A percentile compares a stretch with the other conserved stretches of the same genome.
These are phyloP conservation scores for Candida namnaoensis DNA, from an alignment of 805 yeast genomes.

Conservation along the genomic window DNA sequence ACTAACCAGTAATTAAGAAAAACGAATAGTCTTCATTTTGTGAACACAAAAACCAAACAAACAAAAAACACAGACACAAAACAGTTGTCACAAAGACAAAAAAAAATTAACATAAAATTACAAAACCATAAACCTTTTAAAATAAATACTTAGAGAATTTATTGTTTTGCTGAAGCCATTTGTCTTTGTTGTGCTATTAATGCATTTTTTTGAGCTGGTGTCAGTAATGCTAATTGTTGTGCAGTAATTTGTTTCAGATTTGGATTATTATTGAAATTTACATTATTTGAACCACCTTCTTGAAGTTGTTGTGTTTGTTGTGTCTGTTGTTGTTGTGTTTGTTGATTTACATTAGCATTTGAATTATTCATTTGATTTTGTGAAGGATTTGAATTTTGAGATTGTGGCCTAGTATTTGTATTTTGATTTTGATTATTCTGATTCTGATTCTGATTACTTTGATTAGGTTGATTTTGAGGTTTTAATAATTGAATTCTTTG, in stretches of 20 bases:
- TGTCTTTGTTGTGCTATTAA: conserved; percentile 8
- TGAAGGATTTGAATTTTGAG: background rate
- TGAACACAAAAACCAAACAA: too few relatives aligned
- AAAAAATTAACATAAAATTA: too few relatives aligned
- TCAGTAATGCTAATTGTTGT: conserved; percentile 7
- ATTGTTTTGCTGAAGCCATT: background rate
- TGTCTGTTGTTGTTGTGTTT: conserved; percentile 3
- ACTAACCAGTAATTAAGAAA: too few relatives aligned
- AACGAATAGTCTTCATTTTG: too few relatives aligned
- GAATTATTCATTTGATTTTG: conserved; percentile 1
- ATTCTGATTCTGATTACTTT: conserved; percentile 1
- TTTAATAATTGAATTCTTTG: conserved; percentile 21
- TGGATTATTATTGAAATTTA: background rate
- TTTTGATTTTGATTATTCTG: conserved; percentile 8
- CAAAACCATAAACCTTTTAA: too few relatives aligned
- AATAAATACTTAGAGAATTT: too few relatives aligned
- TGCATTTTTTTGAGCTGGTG: conserved; percentile 4
- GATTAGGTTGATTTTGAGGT: conserved; percentile 11
- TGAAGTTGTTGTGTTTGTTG: conserved; percentile 2
- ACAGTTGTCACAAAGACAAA: too few relatives aligned
- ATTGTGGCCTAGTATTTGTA: conserved; percentile 3
- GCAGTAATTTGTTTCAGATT: background rate
- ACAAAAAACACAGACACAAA: too few relatives aligned
- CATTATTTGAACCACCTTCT: conserved; percentile 3
- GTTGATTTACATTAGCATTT: conserved; percentile 3